These are phyloP conservation scores for Kodamaea sagamina DNA, from an alignment of 805 yeast species.

Conservation along the genomic window DNA sequence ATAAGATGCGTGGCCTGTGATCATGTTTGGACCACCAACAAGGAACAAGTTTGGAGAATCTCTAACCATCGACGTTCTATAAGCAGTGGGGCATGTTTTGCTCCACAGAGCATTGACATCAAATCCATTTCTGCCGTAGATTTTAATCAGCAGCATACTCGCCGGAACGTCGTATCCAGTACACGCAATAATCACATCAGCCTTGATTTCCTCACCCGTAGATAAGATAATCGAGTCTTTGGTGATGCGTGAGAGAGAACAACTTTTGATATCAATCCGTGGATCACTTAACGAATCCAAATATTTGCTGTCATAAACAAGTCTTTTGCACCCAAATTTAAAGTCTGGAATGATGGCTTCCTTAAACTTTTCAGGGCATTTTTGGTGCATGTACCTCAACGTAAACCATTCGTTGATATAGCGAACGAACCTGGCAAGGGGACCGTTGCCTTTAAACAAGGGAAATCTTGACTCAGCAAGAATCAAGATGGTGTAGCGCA, in stretches of 20 bases:
- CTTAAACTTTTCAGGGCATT: conserved; percentile 36
- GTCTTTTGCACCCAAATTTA: conserved; percentile 45
- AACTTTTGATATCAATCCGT: conserved; percentile 27
- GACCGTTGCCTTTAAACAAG: conserved; percentile 32
- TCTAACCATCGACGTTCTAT: conserved; percentile 34
- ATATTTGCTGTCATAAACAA: conserved; percentile 40
- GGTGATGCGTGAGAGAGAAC: conserved; percentile 26
- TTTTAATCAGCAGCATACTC: conserved; percentile 19
- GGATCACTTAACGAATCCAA: conserved; percentile 36
- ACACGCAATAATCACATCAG: conserved; percentile 44
- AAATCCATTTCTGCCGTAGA: conserved; percentile 29
- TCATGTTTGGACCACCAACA: conserved; percentile 44
- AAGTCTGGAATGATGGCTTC: conserved; percentile 37
- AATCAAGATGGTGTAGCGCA: conserved; percentile 28
- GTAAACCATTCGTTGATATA: conserved; percentile 23
- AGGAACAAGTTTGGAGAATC: conserved; percentile 38
- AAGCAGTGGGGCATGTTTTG: conserved; percentile 35
- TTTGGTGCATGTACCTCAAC: conserved; percentile 27
- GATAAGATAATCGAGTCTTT: conserved; percentile 31
- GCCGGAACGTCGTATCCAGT: conserved; percentile 38
- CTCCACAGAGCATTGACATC: conserved; percentile 30
- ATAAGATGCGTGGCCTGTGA: conserved; percentile 47
- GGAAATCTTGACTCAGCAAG: conserved; percentile 40
- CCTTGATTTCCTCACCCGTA: conserved; percentile 30
- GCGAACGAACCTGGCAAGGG: conserved; percentile 29